Conservation (phyloP, 176 grass and related monocot species). For the Cocos nucifera region DNA sequence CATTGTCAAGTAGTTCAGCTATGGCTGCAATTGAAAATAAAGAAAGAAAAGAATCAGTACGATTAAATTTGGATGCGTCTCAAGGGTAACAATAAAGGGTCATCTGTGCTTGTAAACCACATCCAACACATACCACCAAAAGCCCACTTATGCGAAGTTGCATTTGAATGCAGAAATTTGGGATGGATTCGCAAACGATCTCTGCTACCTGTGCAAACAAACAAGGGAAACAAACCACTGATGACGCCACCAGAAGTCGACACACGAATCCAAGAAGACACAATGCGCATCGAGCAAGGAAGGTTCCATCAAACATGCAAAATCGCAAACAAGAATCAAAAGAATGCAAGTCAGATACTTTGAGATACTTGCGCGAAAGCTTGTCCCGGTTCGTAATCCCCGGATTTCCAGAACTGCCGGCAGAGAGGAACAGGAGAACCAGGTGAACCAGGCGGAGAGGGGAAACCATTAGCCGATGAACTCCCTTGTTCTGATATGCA, state of each 20-base stretch:
- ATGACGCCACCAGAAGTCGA: slow-evolving; percentile 1
- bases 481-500: slow-evolving; percentile 8
- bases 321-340: slow-evolving; percentile 12
- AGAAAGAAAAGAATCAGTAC: background rate
- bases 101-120: too few relatives aligned
- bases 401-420: slow-evolving; percentile 96
- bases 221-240: slow-evolving; percentile 5
- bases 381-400: slow-evolving; percentile 72
- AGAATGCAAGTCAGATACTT: slow-evolving; percentile 26
- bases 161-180: slow-evolving; percentile 50
- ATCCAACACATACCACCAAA: slow-evolving; percentile 34
- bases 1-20: slow-evolving; percentile 50
- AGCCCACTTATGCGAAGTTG: slow-evolving; percentile 50
- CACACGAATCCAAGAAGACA: slow-evolving; percentile 4
- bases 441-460: slow-evolving; percentile 1
- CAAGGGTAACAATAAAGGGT: too few relatives aligned
- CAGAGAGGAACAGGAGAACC: slow-evolving; percentile 31
- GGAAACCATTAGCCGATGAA: slow-evolving; percentile 4
- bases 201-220: slow-evolving; percentile 22
- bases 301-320: background rate
- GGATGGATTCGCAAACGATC: slow-evolving; percentile 41
- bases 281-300: too few relatives aligned
- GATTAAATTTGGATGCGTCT: too few relatives aligned
- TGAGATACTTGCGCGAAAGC: slow-evolving; percentile 32
- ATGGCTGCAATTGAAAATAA: slow-evolving; percentile 32